Evolutionary conservation across 2,329 filamentous ascomycete species (phyloP).

Genomic region (Mycosphaerelloides madeirae): DNA sequence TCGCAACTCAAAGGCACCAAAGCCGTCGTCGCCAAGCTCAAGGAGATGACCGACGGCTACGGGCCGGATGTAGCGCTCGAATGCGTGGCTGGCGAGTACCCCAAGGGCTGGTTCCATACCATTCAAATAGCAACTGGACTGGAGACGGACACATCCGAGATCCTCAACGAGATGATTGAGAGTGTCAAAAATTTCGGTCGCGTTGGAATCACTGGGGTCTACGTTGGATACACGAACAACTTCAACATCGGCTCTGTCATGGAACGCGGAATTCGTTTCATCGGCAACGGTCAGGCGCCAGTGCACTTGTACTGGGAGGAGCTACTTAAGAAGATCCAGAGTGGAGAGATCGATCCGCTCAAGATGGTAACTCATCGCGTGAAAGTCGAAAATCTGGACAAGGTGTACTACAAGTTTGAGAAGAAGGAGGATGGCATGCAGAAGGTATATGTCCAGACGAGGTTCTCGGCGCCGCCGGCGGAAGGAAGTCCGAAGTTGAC

Average conservation of each 20-base stretch:
- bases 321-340: slow-evolving; percentile 63
- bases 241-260: slow-evolving; percentile 81
- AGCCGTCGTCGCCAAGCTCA: slow-evolving; percentile 66
- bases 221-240: slow-evolving; percentile 66
- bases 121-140: slow-evolving; percentile 59
- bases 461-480: slow-evolving; percentile 50
- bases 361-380: slow-evolving; percentile 80
- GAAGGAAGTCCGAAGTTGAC: slow-evolving; percentile 50
- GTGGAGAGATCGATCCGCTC: slow-evolving; percentile 65
- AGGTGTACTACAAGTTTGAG: slow-evolving; percentile 55
- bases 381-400: slow-evolving; percentile 45
- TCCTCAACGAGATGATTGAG: slow-evolving; percentile 74
- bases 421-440: slow-evolving; percentile 71
- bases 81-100: slow-evolving; percentile 59
- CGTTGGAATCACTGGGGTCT: slow-evolving; percentile 71
- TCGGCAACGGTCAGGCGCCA: slow-evolving; percentile 63
- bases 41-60: slow-evolving; percentile 63
- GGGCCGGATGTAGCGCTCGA: slow-evolving; percentile 74
- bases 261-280: slow-evolving; percentile 79
- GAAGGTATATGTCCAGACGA: slow-evolving; percentile 68
- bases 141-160: slow-evolving; percentile 81
- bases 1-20: slow-evolving; percentile 53
- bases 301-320: slow-evolving; percentile 82
- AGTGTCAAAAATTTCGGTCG: slow-evolving; percentile 68
- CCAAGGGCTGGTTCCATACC: slow-evolving; percentile 58